A percentile compares a stretch with the other conserved stretches of the same genome.
phyloP scores from a whole-genome alignment of 2,329 filamentous ascomycete genomes.

The Aureobasidium sp. region DNA sequence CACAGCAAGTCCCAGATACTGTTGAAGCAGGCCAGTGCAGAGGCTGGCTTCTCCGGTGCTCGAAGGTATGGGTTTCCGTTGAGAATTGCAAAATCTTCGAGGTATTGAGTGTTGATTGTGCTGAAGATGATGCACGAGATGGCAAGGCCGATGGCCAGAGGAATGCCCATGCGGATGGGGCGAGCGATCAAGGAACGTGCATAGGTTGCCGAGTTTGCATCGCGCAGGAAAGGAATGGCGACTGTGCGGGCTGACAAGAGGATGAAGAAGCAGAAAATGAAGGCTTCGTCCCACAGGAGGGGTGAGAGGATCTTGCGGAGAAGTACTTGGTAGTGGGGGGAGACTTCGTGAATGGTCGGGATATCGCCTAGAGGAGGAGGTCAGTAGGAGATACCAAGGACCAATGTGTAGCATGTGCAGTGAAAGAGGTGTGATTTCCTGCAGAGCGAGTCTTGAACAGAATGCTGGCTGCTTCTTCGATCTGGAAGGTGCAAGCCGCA shows the following conservation, averaged over 20 bases:
- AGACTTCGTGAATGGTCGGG: neutral
- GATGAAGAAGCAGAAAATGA: conserved; percentile 42
- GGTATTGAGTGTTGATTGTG: conserved; percentile 28
- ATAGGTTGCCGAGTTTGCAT: conserved; percentile 30
- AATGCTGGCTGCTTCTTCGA: too few species aligned
- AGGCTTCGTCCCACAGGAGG: conserved; percentile 39
- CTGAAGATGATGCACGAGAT: conserved; percentile 34
- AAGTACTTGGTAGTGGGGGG: conserved; percentile 27
- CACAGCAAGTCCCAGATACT: conserved; percentile 42
- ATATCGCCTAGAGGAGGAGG: neutral
- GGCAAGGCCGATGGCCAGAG: conserved; percentile 35
- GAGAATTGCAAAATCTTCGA: conserved; percentile 18
- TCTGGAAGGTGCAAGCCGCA: neutral
- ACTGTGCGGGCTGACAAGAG: conserved; percentile 40
- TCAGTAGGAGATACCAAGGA: neutral
- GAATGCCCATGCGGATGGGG: conserved; percentile 37
- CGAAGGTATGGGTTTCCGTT: neutral
- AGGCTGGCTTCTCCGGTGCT: neutral
- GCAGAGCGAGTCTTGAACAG: too few species aligned
- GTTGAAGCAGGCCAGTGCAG: conserved; percentile 31
- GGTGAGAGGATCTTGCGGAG: conserved; percentile 41
- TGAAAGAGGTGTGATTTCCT: neutral
- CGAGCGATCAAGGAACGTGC: conserved; percentile 38
- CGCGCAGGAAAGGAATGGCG: conserved; percentile 36
- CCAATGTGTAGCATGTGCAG: too few species aligned